Base-by-base conservation (phyloP, 495 filamentous ascomycete species). In the Staphylotrichum longicolle region DNA sequence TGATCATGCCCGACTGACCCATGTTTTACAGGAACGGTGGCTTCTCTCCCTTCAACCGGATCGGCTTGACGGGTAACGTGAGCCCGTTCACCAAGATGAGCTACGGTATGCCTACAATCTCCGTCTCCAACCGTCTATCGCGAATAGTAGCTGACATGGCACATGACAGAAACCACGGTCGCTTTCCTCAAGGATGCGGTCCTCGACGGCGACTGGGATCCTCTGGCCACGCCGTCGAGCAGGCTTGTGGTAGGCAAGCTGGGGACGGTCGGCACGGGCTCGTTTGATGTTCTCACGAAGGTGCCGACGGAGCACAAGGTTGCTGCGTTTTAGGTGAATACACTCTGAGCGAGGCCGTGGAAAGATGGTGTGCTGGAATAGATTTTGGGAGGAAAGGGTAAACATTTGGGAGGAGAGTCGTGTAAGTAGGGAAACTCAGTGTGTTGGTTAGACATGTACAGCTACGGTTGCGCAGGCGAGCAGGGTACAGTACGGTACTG, bases 1-100 rank as follows among this genome's bases (percentile, higher is more conserved):
- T n/a, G 2, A 6, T 15, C 20, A 27, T 27, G 20, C 20, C 20
- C 20, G 20, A 27, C 20, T 60, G 10, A 50, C 54, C 37, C 7
- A 2, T 9, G 27, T 42, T 4, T 9, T 5, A 58, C 78, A 67
- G 91, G 33, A 86, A 85, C 62, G 94, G 94, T 63, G 85, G 85
- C 15, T 98, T 94, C 76, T 86, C 83, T 15, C 86, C 93, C 3
- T 99, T 98, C 78, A 96, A 89, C 75, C 88, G 94, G 49, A 93
- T 87, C 65, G 94, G 93, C 15, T 72, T 98, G 56, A 88, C 86
- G 71, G 83, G 88, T 61, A 89, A 87, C 68, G 86, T 90, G 14
- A 93, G 88, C 55, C 92, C 94, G 1, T 91, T 98, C 63, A 88
- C 93, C 75, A 96, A 97, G 82, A 96, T 96, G 91, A 95, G 90